Conservation (phyloP, 768 basidiomycete genomes). For the Mycena rosella region DNA sequence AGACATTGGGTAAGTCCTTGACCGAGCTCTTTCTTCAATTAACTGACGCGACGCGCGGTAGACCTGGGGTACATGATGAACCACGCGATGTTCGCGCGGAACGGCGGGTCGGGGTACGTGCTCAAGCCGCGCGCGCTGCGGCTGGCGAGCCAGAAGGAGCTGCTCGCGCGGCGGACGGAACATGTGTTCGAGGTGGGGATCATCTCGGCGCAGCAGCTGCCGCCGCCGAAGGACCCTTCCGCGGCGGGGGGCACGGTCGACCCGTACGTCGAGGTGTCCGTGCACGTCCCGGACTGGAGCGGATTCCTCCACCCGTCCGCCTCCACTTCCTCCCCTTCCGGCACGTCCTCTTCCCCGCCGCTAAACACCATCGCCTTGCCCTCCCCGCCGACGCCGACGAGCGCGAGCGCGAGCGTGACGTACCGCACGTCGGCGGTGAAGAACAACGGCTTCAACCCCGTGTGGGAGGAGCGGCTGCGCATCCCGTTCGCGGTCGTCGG, state of each 20-base stretch:
- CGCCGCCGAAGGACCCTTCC: conserved; percentile 75
- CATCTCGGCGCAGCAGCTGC: conserved; percentile 93
- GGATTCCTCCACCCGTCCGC: no score
- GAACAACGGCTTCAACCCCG: conserved; percentile 94
- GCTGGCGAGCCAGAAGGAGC: conserved; percentile 66
- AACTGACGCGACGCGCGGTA: no score
- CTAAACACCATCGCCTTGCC: no score
- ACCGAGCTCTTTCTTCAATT: conserved; percentile 1
- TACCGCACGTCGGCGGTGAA: conserved; percentile 73
- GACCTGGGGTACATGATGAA: conserved; percentile 95
- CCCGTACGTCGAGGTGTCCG: conserved; percentile 85
- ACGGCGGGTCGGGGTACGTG: conserved; percentile 90
- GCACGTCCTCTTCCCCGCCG: no score
- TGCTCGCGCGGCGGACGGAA: conserved; percentile 63
- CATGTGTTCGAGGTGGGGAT: conserved; percentile 74
- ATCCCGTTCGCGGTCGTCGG: conserved; percentile 84
- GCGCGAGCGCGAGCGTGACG: conserved; percentile 61
- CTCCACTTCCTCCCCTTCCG: no score
- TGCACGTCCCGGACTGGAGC: conserved; percentile 83
- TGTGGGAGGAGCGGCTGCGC: conserved; percentile 79
- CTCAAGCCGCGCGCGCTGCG: conserved; percentile 88
- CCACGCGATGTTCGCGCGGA: conserved; percentile 94
- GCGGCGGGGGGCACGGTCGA: conserved; percentile 59
- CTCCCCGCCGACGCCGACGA: conserved; percentile 42
- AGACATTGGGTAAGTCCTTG: conserved; percentile 83